Evolutionary conservation across 441 rosid species (phyloP).

Genomic region (Metrosideros polymorpha): DNA sequence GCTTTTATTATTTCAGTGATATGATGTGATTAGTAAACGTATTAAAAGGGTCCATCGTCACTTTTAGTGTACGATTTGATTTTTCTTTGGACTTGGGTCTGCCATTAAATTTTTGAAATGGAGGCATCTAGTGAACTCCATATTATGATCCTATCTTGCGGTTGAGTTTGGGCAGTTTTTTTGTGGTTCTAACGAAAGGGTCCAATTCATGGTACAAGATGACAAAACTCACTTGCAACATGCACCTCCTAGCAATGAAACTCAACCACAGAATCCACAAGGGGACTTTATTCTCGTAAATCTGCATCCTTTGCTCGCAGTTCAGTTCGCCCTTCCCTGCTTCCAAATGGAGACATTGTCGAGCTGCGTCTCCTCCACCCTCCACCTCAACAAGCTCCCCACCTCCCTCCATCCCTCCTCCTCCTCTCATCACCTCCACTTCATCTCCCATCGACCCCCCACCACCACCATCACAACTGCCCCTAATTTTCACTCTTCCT

Average conservation of each 20-base stretch:
- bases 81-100: background rate
- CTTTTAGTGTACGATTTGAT: background rate
- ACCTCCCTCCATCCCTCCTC: slow-evolving; percentile 4
- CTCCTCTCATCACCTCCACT: slow-evolving; percentile 4
- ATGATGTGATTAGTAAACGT: background rate
- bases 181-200: background rate
- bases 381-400: background rate
- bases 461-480: background rate
- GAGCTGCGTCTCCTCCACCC: background rate
- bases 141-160: background rate
- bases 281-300: background rate
- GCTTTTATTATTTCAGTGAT: background rate
- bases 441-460: slow-evolving; percentile 7
- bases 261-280: background rate
- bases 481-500: slow-evolving; percentile 7
- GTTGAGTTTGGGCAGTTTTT: background rate
- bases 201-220: background rate
- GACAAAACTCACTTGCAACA: background rate
- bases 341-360: background rate
- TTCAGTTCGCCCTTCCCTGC: background rate
- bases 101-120: background rate
- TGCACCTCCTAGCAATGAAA: background rate
- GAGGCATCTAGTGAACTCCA: background rate
- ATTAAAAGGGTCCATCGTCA: background rate
- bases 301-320: background rate